Base-by-base conservation (phyloP, 2,329 filamentous ascomycete species). In the Talaromyces sp. region DNA sequence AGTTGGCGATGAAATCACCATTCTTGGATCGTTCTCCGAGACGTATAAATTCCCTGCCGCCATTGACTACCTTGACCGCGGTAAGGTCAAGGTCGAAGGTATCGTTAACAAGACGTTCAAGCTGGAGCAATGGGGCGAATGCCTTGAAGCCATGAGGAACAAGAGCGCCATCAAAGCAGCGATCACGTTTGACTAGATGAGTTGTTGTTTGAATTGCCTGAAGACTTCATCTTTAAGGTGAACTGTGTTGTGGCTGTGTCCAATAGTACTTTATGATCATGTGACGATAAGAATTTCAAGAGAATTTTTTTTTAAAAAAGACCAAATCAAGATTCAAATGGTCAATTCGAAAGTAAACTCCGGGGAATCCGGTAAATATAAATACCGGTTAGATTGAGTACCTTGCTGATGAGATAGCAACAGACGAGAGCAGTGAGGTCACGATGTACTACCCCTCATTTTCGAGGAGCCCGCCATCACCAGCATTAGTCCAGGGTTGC, bases 131-230 rank as follows among this genome's bases (percentile, higher is more conserved):
- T 91, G 87, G 83, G 85, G 79, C 53, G 85, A 89, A 72, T 89
- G 87, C 64, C 77, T 91, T 66, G 85, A 90, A 73, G 83, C 85
- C 61, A 90, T 91, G 80, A 85, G 82, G 69, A 87, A 89, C 77
- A 90, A 90, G 81, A 84, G 79, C 59, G 88, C 87, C 63, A 89
- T 91, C 72, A 91, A 91, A 81, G 88, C 88, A 58, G 87, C 86
- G 16, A 90, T 91, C 73, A 83, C 86, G 54, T 90, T 89, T 68
- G 87, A 90, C 64, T 85, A 82, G 31, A 47, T 51, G 18, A 27
- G 12, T 53, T 36, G 14, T 5, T 36, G 34, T 36, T 36, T 36
- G 34, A 16, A 14, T n/a, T 40, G 14, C 36, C 36, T 18, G 16
- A 47, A 34, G 36, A 30, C 27, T 30, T 34, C 53, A 56, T 10